phyloP scores from a whole-genome alignment of 1,139 yeast genomes.

The Hanseniaspora sp. region DNA sequence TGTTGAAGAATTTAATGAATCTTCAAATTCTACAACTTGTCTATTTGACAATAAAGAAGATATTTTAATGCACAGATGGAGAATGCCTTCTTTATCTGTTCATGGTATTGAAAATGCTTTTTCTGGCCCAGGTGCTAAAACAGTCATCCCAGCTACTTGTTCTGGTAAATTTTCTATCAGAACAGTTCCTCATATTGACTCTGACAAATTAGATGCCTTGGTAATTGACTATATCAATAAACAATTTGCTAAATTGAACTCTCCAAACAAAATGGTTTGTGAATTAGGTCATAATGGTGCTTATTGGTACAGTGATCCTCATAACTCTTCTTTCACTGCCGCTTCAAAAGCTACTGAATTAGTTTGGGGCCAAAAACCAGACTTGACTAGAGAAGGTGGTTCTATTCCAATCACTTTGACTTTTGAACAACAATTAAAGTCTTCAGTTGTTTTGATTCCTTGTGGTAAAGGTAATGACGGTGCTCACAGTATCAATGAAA shows the following conservation, averaged over 20 bases:
- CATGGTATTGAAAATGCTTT: slow-evolving; percentile 99
- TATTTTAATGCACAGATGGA: slow-evolving; percentile 95
- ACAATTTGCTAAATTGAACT: slow-evolving; percentile 52
- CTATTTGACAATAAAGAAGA: slow-evolving; percentile 67
- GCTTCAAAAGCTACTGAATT: slow-evolving; percentile 88
- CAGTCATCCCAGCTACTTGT: slow-evolving; percentile 94
- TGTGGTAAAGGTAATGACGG: slow-evolving; percentile 99
- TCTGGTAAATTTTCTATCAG: slow-evolving; percentile 90
- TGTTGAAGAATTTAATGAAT: slow-evolving; percentile 72
- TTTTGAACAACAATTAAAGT: slow-evolving; percentile 75
- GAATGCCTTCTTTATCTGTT: slow-evolving; percentile 87
- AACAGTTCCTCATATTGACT: slow-evolving; percentile 89
- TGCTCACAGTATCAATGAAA: slow-evolving; percentile 95
- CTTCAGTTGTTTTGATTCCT: slow-evolving; percentile 79
- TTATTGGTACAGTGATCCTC: slow-evolving; percentile 94
- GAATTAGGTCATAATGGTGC: slow-evolving; percentile 87
- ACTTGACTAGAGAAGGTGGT: slow-evolving; percentile 96
- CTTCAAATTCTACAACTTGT: slow-evolving; percentile 78
- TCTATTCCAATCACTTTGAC: slow-evolving; percentile 92
- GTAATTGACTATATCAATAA: slow-evolving; percentile 62
- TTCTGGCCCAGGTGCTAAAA: slow-evolving; percentile 88
- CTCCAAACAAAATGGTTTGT: slow-evolving; percentile 63
- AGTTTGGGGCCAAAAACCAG: slow-evolving; percentile 92
- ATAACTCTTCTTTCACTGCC: slow-evolving; percentile 84
- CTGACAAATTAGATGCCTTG: slow-evolving; percentile 62